These are phyloP conservation scores for Datura wrightii DNA, from an alignment of 257 asterid species.

Conservation along the genomic window DNA sequence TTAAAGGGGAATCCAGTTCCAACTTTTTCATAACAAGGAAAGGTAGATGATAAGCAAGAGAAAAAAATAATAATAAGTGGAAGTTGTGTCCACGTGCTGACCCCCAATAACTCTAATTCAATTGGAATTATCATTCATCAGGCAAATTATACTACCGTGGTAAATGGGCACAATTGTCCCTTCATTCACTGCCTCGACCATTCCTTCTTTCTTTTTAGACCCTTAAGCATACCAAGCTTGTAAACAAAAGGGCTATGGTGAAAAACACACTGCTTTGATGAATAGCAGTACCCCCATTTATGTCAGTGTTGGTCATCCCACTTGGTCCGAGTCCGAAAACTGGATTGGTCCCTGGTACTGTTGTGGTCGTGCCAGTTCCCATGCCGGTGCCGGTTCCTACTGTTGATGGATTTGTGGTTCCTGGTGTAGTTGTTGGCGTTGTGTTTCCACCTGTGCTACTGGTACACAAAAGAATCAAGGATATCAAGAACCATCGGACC, in stretches of 20 bases:
- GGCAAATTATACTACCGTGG: neutral
- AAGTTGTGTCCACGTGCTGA: slow-evolving; percentile 8
- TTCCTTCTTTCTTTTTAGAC: neutral
- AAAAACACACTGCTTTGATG: neutral
- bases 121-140: neutral
- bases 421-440: slow-evolving; percentile 22
- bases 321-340: slow-evolving; percentile 37
- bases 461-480: neutral
- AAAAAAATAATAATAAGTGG: neutral
- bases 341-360: slow-evolving; percentile 26
- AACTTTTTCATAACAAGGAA: slow-evolving; percentile 10
- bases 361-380: neutral
- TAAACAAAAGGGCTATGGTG: slow-evolving; percentile 21
- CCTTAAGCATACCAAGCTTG: slow-evolving; percentile 8
- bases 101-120: neutral
- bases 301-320: slow-evolving; percentile 24
- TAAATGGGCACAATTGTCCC: neutral
- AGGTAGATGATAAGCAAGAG: neutral
- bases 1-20: slow-evolving; percentile 24
- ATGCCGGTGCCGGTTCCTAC: slow-evolving; percentile 30
- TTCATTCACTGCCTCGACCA: neutral
- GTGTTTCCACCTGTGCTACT: slow-evolving; percentile 43
- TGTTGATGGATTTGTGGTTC: slow-evolving; percentile 24
- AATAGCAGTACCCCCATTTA: neutral
- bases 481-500: neutral